These are phyloP conservation scores for Cylindrodendrum hubeiense DNA, from an alignment of 2,329 filamentous ascomycete species.

Conservation along the genomic window DNA sequence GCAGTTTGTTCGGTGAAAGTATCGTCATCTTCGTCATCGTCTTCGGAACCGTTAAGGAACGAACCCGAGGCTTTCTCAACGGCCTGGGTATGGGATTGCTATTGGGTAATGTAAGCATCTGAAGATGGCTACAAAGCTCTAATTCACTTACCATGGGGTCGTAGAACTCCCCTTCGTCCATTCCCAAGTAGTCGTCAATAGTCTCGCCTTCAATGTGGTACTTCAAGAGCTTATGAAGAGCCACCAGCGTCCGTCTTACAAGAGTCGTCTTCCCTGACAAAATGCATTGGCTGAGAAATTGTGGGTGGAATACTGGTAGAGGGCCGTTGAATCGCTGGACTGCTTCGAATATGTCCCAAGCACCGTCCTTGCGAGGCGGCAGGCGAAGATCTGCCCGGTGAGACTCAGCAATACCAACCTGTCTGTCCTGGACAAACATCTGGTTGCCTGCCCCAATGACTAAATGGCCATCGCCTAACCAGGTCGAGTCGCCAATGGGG, in stretches of 20 bases:
- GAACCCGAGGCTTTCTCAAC: constrained; percentile 49
- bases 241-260: constrained; percentile 79
- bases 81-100: constrained; percentile 34
- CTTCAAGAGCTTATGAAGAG: constrained; percentile 81
- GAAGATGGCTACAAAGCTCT: not conserved
- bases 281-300: constrained; percentile 89
- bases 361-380: constrained; percentile 61
- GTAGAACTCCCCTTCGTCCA: constrained; percentile 72
- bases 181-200: constrained; percentile 82
- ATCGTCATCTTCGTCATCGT: constrained; percentile 66
- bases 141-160: constrained; percentile 39
- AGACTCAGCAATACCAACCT: constrained; percentile 74
- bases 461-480: constrained; percentile 87
- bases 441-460: constrained; percentile 93
- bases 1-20: constrained; percentile 80
- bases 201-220: constrained; percentile 85
- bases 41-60: constrained; percentile 51
- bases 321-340: constrained; percentile 89
- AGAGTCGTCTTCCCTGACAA: constrained; percentile 80
- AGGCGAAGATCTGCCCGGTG: constrained; percentile 66
- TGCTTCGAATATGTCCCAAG: constrained; percentile 81
- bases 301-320: constrained; percentile 91
- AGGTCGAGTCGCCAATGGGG: constrained; percentile 92
- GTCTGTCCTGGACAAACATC: constrained; percentile 84
- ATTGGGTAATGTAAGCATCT: constrained; percentile 19